Percentiles rank a stretch among this genome's conserved stretches.
Evolutionary conservation across 73 alveolate genomes (phyloP).

Genomic region (Tetrahymena malaccensis): DNA sequence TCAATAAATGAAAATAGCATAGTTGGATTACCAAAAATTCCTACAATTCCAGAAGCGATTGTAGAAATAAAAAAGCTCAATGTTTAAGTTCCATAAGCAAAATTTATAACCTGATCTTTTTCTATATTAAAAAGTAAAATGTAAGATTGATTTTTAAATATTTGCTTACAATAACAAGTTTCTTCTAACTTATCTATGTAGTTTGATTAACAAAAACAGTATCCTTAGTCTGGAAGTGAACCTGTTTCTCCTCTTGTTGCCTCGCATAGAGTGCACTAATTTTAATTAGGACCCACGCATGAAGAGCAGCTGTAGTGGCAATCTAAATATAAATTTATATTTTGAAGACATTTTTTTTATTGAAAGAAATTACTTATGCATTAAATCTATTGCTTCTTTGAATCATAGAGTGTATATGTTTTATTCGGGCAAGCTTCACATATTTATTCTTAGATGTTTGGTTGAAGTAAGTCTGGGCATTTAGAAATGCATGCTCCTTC

Average conservation of each 20-base stretch:
- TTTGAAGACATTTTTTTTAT: background rate
- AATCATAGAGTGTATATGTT: background rate
- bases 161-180: background rate
- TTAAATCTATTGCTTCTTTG: background rate
- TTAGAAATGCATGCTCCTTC: background rate
- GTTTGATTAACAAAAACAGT: background rate
- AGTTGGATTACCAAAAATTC: background rate
- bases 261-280: background rate
- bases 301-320: background rate
- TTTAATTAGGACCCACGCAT: background rate
- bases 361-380: background rate
- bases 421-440: background rate
- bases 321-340: background rate
- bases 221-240: background rate
- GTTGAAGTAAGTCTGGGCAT: background rate
- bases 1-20: background rate
- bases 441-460: background rate
- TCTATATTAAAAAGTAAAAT: background rate
- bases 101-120: background rate
- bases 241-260: background rate
- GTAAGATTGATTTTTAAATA: background rate
- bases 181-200: background rate
- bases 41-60: background rate
- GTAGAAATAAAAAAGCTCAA: background rate
- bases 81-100: background rate